phyloP scores from a whole-genome alignment of 768 basidiomycete genomes.

The Phanerochaete carnosa region DNA sequence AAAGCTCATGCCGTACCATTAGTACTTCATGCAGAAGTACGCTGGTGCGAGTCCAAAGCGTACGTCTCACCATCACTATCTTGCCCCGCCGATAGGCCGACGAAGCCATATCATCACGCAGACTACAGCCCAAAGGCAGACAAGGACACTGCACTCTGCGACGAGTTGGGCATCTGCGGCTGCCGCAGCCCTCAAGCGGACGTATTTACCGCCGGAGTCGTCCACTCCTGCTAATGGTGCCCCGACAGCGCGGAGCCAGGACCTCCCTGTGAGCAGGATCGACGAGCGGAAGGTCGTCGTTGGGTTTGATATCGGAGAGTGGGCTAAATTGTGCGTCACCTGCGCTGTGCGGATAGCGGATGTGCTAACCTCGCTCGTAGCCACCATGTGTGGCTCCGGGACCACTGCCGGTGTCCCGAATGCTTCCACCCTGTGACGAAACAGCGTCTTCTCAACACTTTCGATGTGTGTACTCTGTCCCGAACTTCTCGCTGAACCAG shows the following conservation, averaged over 20 bases:
- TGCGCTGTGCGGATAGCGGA: neutral
- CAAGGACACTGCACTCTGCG: neutral
- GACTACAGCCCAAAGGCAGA: neutral
- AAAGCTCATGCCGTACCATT: neutral
- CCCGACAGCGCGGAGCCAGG: neutral
- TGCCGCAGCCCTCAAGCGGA: slow-evolving; percentile 9
- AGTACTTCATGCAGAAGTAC: neutral
- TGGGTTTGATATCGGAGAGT: slow-evolving; percentile 67
- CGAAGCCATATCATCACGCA: neutral
- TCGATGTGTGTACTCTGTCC: slow-evolving; percentile 51
- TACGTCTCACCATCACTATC: neutral
- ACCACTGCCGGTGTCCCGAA: slow-evolving; percentile 85
- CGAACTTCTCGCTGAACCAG: neutral
- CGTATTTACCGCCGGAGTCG: neutral
- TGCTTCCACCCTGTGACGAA: slow-evolving; percentile 89
- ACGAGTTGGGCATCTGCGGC: slow-evolving; percentile 6
- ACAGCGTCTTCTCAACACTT: slow-evolving; percentile 86
- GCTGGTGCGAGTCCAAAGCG: neutral
- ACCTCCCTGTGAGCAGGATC: slow-evolving; percentile 36
- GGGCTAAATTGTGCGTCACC: slow-evolving; percentile 72
- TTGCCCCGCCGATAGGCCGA: neutral
- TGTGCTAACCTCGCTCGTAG: slow-evolving; percentile 36
- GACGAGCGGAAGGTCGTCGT: slow-evolving; percentile 63
- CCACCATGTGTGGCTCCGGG: slow-evolving; percentile 88
- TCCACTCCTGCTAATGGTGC: neutral